These are phyloP conservation scores for Penicillium sp. DNA, from an alignment of 2,329 filamentous ascomycete genomes.

Conservation along the genomic window DNA sequence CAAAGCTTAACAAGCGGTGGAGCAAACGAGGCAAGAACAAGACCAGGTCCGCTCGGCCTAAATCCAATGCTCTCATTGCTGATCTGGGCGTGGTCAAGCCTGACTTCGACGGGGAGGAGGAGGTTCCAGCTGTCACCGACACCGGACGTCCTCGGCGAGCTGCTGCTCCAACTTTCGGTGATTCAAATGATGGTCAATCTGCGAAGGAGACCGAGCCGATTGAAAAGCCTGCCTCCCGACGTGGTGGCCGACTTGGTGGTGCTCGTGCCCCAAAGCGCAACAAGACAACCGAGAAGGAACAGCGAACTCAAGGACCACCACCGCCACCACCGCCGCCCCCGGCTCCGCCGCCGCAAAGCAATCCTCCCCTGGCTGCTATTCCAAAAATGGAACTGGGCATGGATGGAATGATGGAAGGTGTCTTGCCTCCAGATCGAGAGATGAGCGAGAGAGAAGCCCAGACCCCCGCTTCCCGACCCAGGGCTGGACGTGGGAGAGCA, in stretches of 20 bases:
- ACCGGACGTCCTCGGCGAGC: slow-evolving; percentile 51
- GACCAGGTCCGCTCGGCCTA: slow-evolving; percentile 39
- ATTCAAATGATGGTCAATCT: slow-evolving; percentile 34
- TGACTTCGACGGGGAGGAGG: slow-evolving; percentile 47
- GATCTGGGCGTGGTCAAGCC: slow-evolving; percentile 46
- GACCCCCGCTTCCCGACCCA: slow-evolving; percentile 25
- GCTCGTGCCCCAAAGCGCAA: slow-evolving; percentile 36
- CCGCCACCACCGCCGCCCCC: not conserved
- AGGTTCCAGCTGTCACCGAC: slow-evolving; percentile 48
- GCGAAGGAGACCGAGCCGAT: slow-evolving; percentile 36
- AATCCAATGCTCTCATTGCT: slow-evolving; percentile 50
- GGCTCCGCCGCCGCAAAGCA: slow-evolving; percentile 7
- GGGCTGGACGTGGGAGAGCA: slow-evolving; percentile 30
- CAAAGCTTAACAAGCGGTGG: slow-evolving; percentile 48
- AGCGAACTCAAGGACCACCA: slow-evolving; percentile 16
- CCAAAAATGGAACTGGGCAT: slow-evolving; percentile 27
- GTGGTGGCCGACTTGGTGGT: slow-evolving; percentile 35
- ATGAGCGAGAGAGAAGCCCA: slow-evolving; percentile 25
- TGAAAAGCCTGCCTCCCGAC: slow-evolving; percentile 36
- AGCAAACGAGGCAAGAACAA: slow-evolving; percentile 39
- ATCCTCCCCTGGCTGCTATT: slow-evolving; percentile 22
- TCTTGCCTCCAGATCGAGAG: slow-evolving; percentile 24
- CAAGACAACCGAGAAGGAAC: slow-evolving; percentile 34
- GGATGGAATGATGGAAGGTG: slow-evolving; percentile 20
- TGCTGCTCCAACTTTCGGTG: slow-evolving; percentile 51